phyloP scores from a whole-genome alignment of 2,329 filamentous ascomycete species.

The Beauveria caledonica region DNA sequence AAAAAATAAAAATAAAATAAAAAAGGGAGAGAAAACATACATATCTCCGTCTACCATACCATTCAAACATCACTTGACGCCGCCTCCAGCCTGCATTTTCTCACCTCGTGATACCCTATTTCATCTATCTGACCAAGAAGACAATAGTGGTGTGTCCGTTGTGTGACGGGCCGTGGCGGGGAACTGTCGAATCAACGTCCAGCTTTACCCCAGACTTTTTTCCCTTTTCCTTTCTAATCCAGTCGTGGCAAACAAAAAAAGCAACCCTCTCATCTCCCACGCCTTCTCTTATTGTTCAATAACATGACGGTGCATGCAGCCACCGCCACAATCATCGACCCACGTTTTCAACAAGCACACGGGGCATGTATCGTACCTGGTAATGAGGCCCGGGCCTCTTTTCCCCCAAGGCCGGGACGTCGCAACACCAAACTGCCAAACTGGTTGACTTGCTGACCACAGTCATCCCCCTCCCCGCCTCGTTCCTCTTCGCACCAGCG shows the following conservation, averaged over 20 bases:
- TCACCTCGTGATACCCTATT: not conserved
- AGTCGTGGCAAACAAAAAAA: not conserved
- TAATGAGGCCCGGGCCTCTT: not conserved
- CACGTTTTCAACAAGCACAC: no score
- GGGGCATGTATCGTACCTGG: no score
- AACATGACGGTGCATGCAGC: not conserved
- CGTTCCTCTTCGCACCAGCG: slow-evolving; percentile 10
- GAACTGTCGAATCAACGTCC: not conserved
- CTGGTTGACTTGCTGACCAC: no score
- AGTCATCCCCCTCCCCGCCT: not conserved
- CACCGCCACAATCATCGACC: not conserved
- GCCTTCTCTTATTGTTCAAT: no score
- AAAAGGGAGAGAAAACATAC: no score
- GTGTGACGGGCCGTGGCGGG: not conserved
- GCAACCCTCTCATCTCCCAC: no score
- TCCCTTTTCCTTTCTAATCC: not conserved
- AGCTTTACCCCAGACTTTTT: not conserved
- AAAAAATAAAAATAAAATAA: no score
- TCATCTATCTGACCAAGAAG: not conserved
- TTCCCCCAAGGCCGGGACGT: not conserved
- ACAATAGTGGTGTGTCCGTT: not conserved
- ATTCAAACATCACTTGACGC: not conserved
- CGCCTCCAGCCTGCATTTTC: not conserved
- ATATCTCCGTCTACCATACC: no score
- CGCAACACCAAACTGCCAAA: not conserved